Conservation (phyloP, 1,139 yeast genomes). For the Magnusiomyces paraingens region DNA sequence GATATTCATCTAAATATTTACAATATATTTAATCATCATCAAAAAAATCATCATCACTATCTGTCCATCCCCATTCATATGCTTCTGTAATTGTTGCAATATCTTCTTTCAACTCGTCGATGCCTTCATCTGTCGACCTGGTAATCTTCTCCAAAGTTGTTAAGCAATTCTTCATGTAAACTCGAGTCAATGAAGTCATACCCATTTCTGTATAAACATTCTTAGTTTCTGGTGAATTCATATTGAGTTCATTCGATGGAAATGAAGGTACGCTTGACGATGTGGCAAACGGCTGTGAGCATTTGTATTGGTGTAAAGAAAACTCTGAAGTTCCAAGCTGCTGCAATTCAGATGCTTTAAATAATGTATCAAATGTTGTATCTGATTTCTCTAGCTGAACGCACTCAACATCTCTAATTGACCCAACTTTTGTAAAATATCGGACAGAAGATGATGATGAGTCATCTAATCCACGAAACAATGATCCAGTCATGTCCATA, state of each 20-base stretch:
- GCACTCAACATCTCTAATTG: constrained; percentile 18
- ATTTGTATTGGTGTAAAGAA: constrained; percentile 16
- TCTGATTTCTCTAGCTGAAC: neutral
- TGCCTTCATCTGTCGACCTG: constrained; percentile 48
- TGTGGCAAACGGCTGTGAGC: constrained; percentile 21
- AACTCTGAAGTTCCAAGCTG: constrained; percentile 22
- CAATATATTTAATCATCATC: constrained; percentile 12
- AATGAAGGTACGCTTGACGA: constrained; percentile 19
- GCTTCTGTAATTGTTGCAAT: constrained; percentile 44
- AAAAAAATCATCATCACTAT: constrained; percentile 31
- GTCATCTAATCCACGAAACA: constrained; percentile 14
- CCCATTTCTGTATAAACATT: constrained; percentile 37
- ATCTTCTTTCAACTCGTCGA: constrained; percentile 57
- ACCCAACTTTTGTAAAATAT: constrained; percentile 32
- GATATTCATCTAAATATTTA: neutral
- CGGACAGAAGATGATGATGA: too few relatives aligned
- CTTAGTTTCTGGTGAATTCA: constrained; percentile 18
- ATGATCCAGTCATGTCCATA: constrained; percentile 14
- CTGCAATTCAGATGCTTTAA: constrained; percentile 16
- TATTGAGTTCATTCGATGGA: constrained; percentile 21
- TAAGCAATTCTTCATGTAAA: constrained; percentile 44
- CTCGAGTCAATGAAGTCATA: constrained; percentile 43
- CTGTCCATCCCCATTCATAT: constrained; percentile 55
- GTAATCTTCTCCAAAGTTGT: constrained; percentile 40
- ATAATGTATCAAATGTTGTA: constrained; percentile 7